These are phyloP conservation scores for Diaporthe capsici DNA, from an alignment of 2,329 filamentous ascomycete species.

Conservation along the genomic window DNA sequence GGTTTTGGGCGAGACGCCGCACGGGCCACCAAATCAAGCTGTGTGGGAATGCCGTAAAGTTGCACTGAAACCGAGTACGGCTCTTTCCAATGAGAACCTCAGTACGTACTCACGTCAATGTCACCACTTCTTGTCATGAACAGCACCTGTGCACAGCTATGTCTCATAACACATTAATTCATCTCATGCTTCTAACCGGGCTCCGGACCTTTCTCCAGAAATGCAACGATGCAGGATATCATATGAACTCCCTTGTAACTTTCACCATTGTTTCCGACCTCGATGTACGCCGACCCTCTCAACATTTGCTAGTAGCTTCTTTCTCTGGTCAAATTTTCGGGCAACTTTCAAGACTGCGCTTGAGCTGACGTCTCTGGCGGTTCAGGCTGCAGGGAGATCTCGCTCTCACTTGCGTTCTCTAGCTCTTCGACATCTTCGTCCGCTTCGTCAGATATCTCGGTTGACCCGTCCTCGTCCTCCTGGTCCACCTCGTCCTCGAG, in stretches of 20 bases:
- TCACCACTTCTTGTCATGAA: neutral
- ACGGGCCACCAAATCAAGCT: slow-evolving; percentile 14
- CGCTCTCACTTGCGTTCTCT: slow-evolving; percentile 44
- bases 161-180: slow-evolving; percentile 36
- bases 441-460: slow-evolving; percentile 52
- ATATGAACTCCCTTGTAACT: slow-evolving; percentile 1
- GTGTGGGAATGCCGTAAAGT: neutral
- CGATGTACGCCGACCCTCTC: slow-evolving; percentile 9
- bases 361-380: slow-evolving; percentile 17
- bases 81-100: neutral
- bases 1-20: neutral
- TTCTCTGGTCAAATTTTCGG: neutral
- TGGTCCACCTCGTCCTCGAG: slow-evolving; percentile 55
- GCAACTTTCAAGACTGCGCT: slow-evolving; percentile 17
- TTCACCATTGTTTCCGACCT: slow-evolving; percentile 1
- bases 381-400: slow-evolving; percentile 18
- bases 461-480: slow-evolving; percentile 51
- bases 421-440: slow-evolving; percentile 50
- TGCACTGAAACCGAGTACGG: neutral
- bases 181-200: slow-evolving; percentile 31
- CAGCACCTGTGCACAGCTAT: neutral
- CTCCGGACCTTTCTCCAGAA: slow-evolving; percentile 23
- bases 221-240: slow-evolving; percentile 9
- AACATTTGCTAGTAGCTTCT: neutral
- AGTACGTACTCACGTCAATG: neutral